Conservation (phyloP, 2,329 filamentous ascomycete species). For the Leptographium radiaticola region DNA sequence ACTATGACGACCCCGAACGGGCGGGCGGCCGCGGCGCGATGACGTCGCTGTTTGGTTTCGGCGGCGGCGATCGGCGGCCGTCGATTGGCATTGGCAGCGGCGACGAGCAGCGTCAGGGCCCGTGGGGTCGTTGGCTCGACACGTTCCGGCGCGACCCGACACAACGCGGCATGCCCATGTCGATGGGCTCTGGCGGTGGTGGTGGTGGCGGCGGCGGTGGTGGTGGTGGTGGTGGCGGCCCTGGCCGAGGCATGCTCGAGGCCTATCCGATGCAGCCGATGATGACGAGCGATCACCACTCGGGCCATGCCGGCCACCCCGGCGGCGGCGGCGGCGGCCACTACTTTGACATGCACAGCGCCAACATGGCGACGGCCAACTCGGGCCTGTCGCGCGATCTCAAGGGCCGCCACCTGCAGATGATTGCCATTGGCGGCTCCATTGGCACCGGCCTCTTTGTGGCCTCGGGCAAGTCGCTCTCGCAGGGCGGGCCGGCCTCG, state of each 20-base stretch:
- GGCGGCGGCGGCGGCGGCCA: slow-evolving; percentile 17
- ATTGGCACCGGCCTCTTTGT: slow-evolving; percentile 88
- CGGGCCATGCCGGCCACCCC: slow-evolving; percentile 19
- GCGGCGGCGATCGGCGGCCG: slow-evolving; percentile 4
- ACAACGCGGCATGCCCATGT: slow-evolving; percentile 22
- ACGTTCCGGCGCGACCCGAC: slow-evolving; percentile 50
- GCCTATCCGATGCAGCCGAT: slow-evolving; percentile 11
- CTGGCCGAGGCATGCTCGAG: too few relatives aligned
- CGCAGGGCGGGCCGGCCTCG: slow-evolving; percentile 63
- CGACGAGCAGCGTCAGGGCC: slow-evolving; percentile 2
- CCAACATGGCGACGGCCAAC: slow-evolving; percentile 60
- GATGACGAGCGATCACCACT: slow-evolving; percentile 1
- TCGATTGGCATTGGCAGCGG: slow-evolving; percentile 9
- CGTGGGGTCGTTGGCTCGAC: slow-evolving; percentile 33
- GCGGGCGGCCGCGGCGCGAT: not conserved
- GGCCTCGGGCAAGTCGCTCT: slow-evolving; percentile 60
- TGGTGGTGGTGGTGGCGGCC: not conserved
- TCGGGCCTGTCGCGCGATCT: slow-evolving; percentile 64
- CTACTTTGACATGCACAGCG: slow-evolving; percentile 42
- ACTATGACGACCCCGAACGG: slow-evolving; percentile 11
- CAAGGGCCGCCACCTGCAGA: slow-evolving; percentile 80
- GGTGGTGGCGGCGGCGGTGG: not conserved
- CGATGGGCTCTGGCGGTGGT: not conserved
- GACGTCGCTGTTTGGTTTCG: not conserved
- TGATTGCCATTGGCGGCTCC: slow-evolving; percentile 93